Evolutionary conservation across 176 grass and related monocot genomes (phyloP).

Genomic region (Elaeis guineensis): DNA sequence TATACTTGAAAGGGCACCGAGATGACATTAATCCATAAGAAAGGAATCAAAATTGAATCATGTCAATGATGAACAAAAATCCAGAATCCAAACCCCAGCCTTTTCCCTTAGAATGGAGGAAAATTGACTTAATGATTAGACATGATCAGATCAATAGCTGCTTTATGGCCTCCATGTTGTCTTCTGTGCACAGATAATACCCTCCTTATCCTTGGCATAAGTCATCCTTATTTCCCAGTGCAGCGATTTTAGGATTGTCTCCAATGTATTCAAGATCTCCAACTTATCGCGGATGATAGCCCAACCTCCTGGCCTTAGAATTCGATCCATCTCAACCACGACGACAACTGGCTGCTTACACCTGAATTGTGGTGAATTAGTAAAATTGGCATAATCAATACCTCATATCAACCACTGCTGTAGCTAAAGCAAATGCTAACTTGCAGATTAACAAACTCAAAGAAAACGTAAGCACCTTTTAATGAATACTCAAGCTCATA

Average conservation of each 20-base stretch:
- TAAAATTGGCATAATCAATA: not conserved
- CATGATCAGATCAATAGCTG: too few relatives aligned
- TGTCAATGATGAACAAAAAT: too few relatives aligned
- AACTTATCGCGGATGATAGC: slow-evolving; percentile 80
- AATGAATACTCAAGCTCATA: too few relatives aligned
- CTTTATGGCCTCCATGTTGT: slow-evolving; percentile 60
- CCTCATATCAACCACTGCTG: slow-evolving; percentile 6
- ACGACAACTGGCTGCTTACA: slow-evolving; percentile 78
- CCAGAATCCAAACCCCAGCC: too few relatives aligned
- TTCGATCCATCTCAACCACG: slow-evolving; percentile 86
- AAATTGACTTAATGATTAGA: too few relatives aligned
- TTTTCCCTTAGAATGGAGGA: too few relatives aligned
- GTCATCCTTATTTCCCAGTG: slow-evolving; percentile 88
- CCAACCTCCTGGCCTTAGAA: slow-evolving; percentile 86
- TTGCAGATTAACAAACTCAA: too few relatives aligned
- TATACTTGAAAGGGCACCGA: too few relatives aligned
- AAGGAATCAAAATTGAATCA: too few relatives aligned
- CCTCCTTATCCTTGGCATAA: slow-evolving; percentile 76
- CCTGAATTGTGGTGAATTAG: slow-evolving; percentile 29
- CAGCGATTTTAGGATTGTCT: slow-evolving; percentile 70
- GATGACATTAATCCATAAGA: too few relatives aligned
- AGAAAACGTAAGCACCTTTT: too few relatives aligned
- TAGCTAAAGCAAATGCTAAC: not conserved
- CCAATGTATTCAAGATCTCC: slow-evolving; percentile 67
- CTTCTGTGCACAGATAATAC: slow-evolving; percentile 71